These are phyloP conservation scores for Russula compacta DNA, from an alignment of 768 basidiomycete genomes.

Conservation along the genomic window DNA sequence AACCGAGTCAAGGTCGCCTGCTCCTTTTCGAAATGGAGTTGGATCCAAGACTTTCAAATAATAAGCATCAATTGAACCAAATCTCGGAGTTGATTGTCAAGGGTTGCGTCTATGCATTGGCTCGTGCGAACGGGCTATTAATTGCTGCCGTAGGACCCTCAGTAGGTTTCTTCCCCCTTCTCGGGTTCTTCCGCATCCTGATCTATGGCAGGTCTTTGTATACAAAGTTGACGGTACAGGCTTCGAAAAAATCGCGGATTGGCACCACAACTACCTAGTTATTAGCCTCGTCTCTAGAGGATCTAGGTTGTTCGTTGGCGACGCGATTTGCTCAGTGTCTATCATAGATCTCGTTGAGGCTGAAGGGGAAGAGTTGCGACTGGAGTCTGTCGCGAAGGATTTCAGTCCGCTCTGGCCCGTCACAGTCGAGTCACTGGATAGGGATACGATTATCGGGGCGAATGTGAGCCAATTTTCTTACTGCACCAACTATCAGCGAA, in stretches of 20 bases:
- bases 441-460: slow-evolving; percentile 54
- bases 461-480: slow-evolving; percentile 45
- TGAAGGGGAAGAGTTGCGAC: slow-evolving; percentile 29
- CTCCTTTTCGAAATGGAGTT: slow-evolving; percentile 41
- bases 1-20: slow-evolving; percentile 46
- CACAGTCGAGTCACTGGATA: slow-evolving; percentile 47
- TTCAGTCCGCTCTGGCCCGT: slow-evolving; percentile 71
- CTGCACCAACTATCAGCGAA: background rate
- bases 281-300: slow-evolving; percentile 51
- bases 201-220: slow-evolving; percentile 20
- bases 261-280: slow-evolving; percentile 81
- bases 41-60: slow-evolving; percentile 18
- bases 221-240: slow-evolving; percentile 37
- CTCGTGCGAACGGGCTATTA: slow-evolving; percentile 39
- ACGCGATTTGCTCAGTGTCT: slow-evolving; percentile 73
- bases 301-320: slow-evolving; percentile 58
- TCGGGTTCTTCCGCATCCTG: background rate
- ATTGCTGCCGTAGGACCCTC: slow-evolving; percentile 69
- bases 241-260: slow-evolving; percentile 42
- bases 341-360: slow-evolving; percentile 42
- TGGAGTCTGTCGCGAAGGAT: slow-evolving; percentile 53
- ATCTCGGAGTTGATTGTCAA: slow-evolving; percentile 38
- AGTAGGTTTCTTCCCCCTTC: slow-evolving; percentile 33
- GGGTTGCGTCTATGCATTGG: slow-evolving; percentile 66
- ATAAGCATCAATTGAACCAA: slow-evolving; percentile 24